phyloP scores from a whole-genome alignment of 2,329 filamentous ascomycete species.

The Sordariomycetes sp. region DNA sequence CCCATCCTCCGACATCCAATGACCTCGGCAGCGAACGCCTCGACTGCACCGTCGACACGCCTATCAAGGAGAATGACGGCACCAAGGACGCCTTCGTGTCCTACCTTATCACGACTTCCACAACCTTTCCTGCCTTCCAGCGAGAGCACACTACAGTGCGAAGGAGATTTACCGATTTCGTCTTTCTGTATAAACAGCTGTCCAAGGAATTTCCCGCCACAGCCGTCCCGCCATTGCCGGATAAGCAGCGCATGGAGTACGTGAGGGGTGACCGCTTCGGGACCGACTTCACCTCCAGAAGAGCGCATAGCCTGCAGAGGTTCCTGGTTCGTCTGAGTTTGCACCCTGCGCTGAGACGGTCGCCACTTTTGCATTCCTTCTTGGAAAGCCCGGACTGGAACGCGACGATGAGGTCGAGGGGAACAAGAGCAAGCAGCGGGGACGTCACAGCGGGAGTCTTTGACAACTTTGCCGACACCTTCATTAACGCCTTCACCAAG shows the following conservation, averaged over 20 bases:
- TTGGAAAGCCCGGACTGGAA: conserved; percentile 96
- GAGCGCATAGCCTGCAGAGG: conserved; percentile 82
- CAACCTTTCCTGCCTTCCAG: conserved; percentile 89
- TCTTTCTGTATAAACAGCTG: conserved; percentile 89
- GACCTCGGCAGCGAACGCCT: conserved; percentile 66
- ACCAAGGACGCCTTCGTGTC: conserved; percentile 96
- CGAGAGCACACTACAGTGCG: conserved; percentile 71
- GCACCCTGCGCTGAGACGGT: conserved; percentile 80
- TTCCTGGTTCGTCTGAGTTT: conserved; percentile 81
- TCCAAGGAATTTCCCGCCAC: conserved; percentile 81
- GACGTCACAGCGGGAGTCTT: conserved; percentile 59
- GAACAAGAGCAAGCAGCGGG: conserved; percentile 39
- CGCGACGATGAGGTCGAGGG: conserved; percentile 77
- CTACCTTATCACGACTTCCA: conserved; percentile 86
- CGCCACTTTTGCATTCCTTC: conserved; percentile 76
- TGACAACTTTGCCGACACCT: conserved; percentile 90
- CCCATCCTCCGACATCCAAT: too few species aligned
- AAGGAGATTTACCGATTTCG: conserved; percentile 93
- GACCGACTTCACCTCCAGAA: conserved; percentile 78
- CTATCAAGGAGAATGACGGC: conserved; percentile 91
- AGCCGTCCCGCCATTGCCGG: conserved; percentile 87
- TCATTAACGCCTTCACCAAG: conserved; percentile 95
- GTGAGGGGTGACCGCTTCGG: conserved; percentile 94
- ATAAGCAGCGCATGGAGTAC: conserved; percentile 99
- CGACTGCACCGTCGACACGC: conserved; percentile 73